These are phyloP conservation scores for Phytophthora hybrid DNA, from an alignment of 352 stramenopile genomes.

Conservation along the genomic window DNA sequence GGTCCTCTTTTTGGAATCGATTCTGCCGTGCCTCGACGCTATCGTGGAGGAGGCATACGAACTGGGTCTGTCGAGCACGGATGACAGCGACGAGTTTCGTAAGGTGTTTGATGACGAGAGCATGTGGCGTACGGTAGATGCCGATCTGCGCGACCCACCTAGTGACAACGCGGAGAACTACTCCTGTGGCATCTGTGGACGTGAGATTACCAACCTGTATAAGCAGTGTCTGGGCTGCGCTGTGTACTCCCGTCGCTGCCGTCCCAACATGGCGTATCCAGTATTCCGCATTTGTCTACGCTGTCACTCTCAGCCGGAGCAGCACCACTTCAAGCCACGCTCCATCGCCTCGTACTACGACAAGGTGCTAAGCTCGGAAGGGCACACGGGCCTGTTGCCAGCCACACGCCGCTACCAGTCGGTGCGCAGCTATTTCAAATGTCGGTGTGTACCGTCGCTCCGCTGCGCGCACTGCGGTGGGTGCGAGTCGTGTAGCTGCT, in stretches of 20 bases:
- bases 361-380: constrained; percentile 74
- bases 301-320: constrained; percentile 73
- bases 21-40: constrained; percentile 76
- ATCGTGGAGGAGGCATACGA: constrained; percentile 84
- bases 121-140: constrained; percentile 78
- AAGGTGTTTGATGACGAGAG: constrained; percentile 80
- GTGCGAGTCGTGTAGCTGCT: constrained; percentile 83
- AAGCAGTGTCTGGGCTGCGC: constrained; percentile 87
- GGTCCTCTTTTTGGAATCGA: constrained; percentile 84
- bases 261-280: constrained; percentile 71
- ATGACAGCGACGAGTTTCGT: constrained; percentile 78
- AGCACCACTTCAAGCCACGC: constrained; percentile 80
- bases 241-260: constrained; percentile 63
- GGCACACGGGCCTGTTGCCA: constrained; percentile 73
- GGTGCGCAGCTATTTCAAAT: constrained; percentile 80
- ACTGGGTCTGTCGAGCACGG: constrained; percentile 57
- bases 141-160: constrained; percentile 51
- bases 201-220: constrained; percentile 88
- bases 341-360: constrained; percentile 69
- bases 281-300: constrained; percentile 78
- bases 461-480: constrained; percentile 75
- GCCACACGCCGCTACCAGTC: constrained; percentile 72
- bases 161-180: constrained; percentile 55
- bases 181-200: constrained; percentile 67
- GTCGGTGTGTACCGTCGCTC: constrained; percentile 65